phyloP scores from a whole-genome alignment of 306 rosid species.

The Purshia tridentata region DNA sequence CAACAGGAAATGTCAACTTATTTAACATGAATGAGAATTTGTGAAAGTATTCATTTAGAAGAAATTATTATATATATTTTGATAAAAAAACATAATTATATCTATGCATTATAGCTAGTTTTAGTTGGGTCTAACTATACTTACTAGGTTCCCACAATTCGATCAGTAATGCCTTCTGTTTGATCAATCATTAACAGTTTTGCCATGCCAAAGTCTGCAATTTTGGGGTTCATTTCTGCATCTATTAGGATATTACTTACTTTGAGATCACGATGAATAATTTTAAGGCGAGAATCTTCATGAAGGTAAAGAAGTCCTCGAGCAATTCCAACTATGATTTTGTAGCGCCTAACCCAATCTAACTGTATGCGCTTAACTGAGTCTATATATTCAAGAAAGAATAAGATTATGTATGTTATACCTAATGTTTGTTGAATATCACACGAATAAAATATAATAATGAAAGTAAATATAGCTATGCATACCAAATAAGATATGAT shows the following conservation, averaged over 20 bases:
- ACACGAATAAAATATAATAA: no score
- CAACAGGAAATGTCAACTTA: no score
- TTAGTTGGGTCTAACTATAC: no score
- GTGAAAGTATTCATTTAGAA: neutral
- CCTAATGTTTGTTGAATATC: no score
- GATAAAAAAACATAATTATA: neutral
- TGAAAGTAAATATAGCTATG: no score
- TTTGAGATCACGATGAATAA: no score
- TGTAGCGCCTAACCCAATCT: constrained; percentile 19
- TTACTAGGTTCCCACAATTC: constrained; percentile 33
- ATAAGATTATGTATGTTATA: no score
- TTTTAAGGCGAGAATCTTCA: constrained; percentile 23
- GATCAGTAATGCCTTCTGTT: constrained; percentile 10
- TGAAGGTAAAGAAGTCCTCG: constrained; percentile 28
- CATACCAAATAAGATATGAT: no score
- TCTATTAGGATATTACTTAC: constrained; percentile 26
- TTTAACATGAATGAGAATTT: neutral
- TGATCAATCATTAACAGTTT: constrained; percentile 7
- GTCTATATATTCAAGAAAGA: neutral
- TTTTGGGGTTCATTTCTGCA: constrained; percentile 25
- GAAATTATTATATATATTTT: no score
- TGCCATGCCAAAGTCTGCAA: constrained; percentile 28
- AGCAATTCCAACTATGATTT: constrained; percentile 17
- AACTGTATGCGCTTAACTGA: constrained; percentile 4
- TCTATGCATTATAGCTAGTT: neutral